Evolutionary conservation across 2,329 filamentous ascomycete species (phyloP).

Genomic region (Hymenotorrendiella dingleyae): DNA sequence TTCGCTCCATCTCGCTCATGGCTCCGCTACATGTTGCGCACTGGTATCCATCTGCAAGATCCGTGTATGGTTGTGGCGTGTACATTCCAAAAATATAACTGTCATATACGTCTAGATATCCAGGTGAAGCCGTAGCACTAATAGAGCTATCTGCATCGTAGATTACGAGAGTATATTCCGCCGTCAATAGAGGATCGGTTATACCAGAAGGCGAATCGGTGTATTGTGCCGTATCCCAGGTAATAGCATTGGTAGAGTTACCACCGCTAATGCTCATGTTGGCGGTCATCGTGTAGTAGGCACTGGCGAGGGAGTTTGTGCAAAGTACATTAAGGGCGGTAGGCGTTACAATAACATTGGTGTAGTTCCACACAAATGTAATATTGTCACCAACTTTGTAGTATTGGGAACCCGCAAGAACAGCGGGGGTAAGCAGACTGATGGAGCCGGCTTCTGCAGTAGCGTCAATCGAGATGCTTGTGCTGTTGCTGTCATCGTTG

Average conservation of each 20-base stretch:
- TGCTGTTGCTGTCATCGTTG: slow-evolving; percentile 27
- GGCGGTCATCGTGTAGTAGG: slow-evolving; percentile 54
- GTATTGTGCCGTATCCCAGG: slow-evolving; percentile 52
- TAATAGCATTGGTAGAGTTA: slow-evolving; percentile 43
- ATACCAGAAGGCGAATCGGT: slow-evolving; percentile 28
- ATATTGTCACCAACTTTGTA: slow-evolving; percentile 56
- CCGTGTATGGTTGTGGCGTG: slow-evolving; percentile 43
- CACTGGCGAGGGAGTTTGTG: slow-evolving; percentile 45
- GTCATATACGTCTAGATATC: slow-evolving; percentile 47
- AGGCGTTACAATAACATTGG: slow-evolving; percentile 50
- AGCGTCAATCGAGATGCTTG: no score
- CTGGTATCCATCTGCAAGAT: slow-evolving; percentile 42
- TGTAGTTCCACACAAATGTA: slow-evolving; percentile 63
- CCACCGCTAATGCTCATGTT: slow-evolving; percentile 55
- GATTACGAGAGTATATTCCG: slow-evolving; percentile 56
- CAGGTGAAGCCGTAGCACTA: slow-evolving; percentile 45
- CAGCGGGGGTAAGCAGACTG: slow-evolving; percentile 46
- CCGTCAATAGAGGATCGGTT: slow-evolving; percentile 41
- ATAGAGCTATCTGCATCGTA: slow-evolving; percentile 50
- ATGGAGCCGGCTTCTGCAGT: slow-evolving; percentile 48
- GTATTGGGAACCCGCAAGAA: slow-evolving; percentile 40
- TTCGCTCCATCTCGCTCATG: slow-evolving; percentile 39
- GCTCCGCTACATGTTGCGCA: slow-evolving; percentile 54
- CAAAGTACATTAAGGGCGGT: slow-evolving; percentile 55
- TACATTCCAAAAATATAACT: slow-evolving; percentile 55